Evolutionary conservation across 306 rosid genomes (phyloP).

Genomic region (Ochetophila trinervis): DNA sequence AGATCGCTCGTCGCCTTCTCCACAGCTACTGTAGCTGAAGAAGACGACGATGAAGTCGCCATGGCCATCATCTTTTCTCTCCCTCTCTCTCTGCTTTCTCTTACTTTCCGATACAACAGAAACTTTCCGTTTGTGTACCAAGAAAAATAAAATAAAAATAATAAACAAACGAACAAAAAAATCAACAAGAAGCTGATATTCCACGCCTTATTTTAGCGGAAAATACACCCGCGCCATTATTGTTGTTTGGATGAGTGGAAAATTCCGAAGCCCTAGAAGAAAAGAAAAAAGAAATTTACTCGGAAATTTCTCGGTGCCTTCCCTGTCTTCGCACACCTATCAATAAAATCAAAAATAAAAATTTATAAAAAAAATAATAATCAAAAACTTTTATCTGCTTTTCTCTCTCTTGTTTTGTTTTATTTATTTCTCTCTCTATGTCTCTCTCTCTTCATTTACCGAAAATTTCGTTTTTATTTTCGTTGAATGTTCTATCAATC

Average conservation of each 20-base stretch:
- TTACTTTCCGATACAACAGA: constrained; percentile 10
- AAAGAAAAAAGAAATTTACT: not conserved
- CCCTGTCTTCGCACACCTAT: constrained; percentile 4
- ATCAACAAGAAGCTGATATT: constrained; percentile 4
- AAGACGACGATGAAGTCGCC: constrained; percentile 52
- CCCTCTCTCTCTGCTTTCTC: constrained; percentile 22
- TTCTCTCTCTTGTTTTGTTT: not conserved
- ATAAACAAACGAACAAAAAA: constrained; percentile 3
- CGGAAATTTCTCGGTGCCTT: constrained; percentile 2
- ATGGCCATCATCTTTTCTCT: constrained; percentile 33
- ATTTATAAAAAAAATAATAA: not conserved
- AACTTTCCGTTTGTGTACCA: constrained; percentile 14
- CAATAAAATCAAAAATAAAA: not conserved
- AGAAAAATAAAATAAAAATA: not conserved
- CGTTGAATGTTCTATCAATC: not conserved
- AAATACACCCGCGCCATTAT: constrained; percentile 23
- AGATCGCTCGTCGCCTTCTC: constrained; percentile 99
- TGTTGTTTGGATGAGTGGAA: constrained; percentile 23
- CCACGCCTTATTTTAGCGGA: constrained; percentile 30
- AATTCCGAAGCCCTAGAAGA: constrained; percentile 48
- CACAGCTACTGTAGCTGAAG: constrained; percentile 90
- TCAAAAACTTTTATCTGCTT: not conserved
- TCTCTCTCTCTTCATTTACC: constrained; percentile 20
- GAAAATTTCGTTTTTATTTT: constrained; percentile 35
- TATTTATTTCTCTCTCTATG: not conserved